phyloP scores from a whole-genome alignment of 75 land plant species.

The Ceratopteris richardii region DNA sequence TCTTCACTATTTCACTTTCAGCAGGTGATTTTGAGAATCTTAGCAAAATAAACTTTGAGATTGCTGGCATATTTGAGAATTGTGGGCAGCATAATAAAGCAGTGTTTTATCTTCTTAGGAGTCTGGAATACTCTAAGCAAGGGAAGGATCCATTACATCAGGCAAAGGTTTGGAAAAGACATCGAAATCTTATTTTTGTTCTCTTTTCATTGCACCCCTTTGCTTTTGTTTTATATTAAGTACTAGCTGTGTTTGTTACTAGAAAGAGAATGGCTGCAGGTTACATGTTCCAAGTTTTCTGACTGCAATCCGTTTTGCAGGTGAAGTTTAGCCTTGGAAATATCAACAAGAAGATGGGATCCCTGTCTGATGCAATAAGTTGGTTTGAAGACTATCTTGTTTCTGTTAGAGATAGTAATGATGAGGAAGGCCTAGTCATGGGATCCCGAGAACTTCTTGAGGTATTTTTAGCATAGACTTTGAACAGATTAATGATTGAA shows the following conservation, averaged over 20 bases:
- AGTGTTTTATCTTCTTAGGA: conserved; percentile 1
- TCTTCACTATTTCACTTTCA: too few species aligned
- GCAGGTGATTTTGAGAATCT: neutral
- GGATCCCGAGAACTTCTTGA: conserved; percentile 5
- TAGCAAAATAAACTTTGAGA: neutral
- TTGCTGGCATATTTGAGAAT: conserved; percentile 1
- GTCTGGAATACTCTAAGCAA: neutral
- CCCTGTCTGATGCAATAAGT: neutral
- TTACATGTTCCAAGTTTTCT: too few species aligned
- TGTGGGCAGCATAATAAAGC: neutral
- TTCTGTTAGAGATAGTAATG: conserved; percentile 4
- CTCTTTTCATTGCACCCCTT: too few species aligned
- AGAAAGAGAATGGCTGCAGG: too few species aligned
- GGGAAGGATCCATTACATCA: neutral
- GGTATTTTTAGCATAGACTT: neutral
- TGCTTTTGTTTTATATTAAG: too few species aligned
- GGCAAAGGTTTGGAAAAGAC: neutral
- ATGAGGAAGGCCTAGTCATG: neutral
- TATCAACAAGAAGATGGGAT: neutral
- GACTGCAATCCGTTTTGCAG: neutral
- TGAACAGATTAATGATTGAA: neutral
- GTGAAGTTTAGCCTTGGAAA: conserved; percentile 4
- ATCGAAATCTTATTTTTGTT: too few species aligned
- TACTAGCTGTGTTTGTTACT: too few species aligned
- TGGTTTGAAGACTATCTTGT: conserved; percentile 8